Evolutionary conservation across 2,329 filamentous ascomycete genomes (phyloP).

Genomic region (Thelonectria discophora): DNA sequence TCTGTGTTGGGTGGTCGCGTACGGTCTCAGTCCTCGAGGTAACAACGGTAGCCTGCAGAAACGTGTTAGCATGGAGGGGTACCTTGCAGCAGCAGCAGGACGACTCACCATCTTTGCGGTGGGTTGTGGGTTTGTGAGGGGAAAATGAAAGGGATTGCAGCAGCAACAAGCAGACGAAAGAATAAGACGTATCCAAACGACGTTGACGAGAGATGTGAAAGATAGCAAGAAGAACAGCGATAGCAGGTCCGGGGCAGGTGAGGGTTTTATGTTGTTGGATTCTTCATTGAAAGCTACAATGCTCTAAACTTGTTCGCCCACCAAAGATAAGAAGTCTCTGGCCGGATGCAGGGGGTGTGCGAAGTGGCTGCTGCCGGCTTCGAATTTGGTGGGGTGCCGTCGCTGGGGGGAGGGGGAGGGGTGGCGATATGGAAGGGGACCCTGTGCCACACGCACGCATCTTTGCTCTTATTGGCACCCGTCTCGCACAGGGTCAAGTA

Average conservation of each 20-base stretch:
- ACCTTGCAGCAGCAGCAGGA: conserved; percentile 14
- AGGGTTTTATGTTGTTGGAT: conserved; percentile 43
- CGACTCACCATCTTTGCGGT: conserved; percentile 36
- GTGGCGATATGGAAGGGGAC: conserved; percentile 25
- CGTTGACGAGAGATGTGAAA: conserved; percentile 35
- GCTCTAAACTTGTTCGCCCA: conserved; percentile 22
- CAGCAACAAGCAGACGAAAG: conserved; percentile 10
- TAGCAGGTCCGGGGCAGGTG: conserved; percentile 34
- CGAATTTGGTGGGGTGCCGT: conserved; percentile 26
- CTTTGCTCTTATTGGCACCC: conserved; percentile 20
- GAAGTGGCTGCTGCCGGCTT: conserved; percentile 37
- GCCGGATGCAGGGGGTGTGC: conserved; percentile 42
- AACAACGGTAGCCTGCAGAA: conserved; percentile 23
- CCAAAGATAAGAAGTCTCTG: conserved; percentile 42
- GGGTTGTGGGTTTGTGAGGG: conserved; percentile 7
- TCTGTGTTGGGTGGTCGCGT: conserved; percentile 28
- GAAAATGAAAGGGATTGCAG: background rate
- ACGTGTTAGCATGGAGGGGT: conserved; percentile 33
- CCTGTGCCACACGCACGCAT: conserved; percentile 23
- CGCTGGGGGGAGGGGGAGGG: conserved; percentile 18
- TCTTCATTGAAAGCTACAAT: conserved; percentile 29
- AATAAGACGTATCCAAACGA: conserved; percentile 33
- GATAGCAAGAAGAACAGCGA: conserved; percentile 31
- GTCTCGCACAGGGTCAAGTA: conserved; percentile 10
- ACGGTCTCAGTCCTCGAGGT: conserved; percentile 47